Evolutionary conservation across 75 land plant genomes (phyloP).

Genomic region (Pseudotsuga menziesii): DNA sequence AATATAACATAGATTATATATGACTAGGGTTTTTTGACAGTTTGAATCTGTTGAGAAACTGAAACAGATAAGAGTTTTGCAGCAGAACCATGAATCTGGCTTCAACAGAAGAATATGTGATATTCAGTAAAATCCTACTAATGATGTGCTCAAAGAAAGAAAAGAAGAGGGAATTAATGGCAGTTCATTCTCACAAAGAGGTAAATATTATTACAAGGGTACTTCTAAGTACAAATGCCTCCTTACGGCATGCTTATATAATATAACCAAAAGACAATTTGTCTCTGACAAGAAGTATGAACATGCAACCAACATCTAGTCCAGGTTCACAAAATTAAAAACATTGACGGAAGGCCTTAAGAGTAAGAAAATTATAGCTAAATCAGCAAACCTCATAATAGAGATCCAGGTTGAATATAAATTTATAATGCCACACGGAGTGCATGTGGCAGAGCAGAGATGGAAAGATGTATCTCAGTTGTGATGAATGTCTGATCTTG

Average conservation of each 20-base stretch:
- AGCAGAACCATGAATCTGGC: not conserved
- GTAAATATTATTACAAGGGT: not conserved
- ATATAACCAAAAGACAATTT: not conserved
- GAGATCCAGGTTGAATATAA: not conserved
- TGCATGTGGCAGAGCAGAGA: not conserved
- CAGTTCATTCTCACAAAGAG: not conserved
- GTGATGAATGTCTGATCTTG: not conserved
- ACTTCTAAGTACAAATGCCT: not conserved
- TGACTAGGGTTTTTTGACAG: not conserved
- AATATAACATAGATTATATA: not conserved
- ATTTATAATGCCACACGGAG: not conserved
- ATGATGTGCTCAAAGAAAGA: not conserved
- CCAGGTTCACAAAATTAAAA: no score
- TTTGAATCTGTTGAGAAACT: not conserved
- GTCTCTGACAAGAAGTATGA: no score
- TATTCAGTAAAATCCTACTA: not conserved
- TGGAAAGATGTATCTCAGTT: not conserved
- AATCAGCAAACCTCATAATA: not conserved
- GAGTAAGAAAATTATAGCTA: not conserved
- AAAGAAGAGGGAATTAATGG: not conserved
- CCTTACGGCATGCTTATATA: not conserved
- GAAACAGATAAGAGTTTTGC: not conserved
- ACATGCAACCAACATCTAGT: no score
- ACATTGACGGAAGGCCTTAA: not conserved
- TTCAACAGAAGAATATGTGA: not conserved